These are phyloP conservation scores for Ehretia macrophylla DNA, from an alignment of 257 asterid genomes.

Conservation along the genomic window DNA sequence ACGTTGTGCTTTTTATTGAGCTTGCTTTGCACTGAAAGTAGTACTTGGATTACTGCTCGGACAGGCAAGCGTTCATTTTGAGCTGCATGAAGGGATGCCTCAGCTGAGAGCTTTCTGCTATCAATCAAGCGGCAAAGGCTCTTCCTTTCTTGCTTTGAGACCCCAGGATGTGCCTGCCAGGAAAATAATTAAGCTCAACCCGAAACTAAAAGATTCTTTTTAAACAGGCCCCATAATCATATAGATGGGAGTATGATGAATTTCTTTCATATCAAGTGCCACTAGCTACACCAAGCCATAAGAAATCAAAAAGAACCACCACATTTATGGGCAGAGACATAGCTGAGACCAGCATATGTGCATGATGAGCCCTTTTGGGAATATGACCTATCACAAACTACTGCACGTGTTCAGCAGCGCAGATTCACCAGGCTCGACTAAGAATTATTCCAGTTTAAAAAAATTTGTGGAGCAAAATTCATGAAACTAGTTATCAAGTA, in stretches of 20 bases:
- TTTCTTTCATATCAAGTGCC: neutral
- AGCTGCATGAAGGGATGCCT: slow-evolving; percentile 70
- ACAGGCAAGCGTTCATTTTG: slow-evolving; percentile 71
- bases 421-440: too few species aligned
- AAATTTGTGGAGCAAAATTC: too few species aligned
- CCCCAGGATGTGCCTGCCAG: slow-evolving; percentile 51
- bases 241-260: too few species aligned
- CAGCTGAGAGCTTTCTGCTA: slow-evolving; percentile 51
- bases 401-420: too few species aligned
- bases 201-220: neutral
- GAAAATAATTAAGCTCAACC: neutral
- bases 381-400: too few species aligned
- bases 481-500: too few species aligned
- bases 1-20: slow-evolving; percentile 31
- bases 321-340: too few species aligned
- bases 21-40: slow-evolving; percentile 60
- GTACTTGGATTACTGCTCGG: slow-evolving; percentile 61
- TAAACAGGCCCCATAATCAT: neutral
- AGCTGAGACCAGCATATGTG: too few species aligned
- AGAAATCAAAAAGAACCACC: too few species aligned
- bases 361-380: too few species aligned
- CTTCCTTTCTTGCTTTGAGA: slow-evolving; percentile 61
- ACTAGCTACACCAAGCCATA: neutral
- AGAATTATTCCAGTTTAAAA: too few species aligned
- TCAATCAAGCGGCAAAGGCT: slow-evolving; percentile 50